Conservation (phyloP, 495 filamentous ascomycete genomes). For the Friedmanniomyces simplex region DNA sequence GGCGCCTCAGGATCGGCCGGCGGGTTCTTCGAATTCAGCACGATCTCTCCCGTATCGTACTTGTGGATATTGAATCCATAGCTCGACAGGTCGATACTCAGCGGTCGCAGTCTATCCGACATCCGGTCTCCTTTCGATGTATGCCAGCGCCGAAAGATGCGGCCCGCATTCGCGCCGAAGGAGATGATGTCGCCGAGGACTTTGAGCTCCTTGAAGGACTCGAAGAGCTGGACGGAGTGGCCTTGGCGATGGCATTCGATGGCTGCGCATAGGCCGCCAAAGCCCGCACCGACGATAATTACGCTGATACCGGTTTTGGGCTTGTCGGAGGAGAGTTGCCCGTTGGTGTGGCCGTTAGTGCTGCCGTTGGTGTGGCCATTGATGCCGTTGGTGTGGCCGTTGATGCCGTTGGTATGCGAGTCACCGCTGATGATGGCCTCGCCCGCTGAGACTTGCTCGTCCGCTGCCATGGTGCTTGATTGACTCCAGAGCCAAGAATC, state of each 20-base stretch:
- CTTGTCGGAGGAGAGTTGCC: not conserved
- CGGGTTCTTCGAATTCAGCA: conserved; percentile 44
- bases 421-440: conserved; percentile 7
- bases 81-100: conserved; percentile 41
- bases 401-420: too few relatives aligned
- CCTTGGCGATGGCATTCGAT: conserved; percentile 57
- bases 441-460: not conserved
- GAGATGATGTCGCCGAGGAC: conserved; percentile 54
- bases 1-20: conserved; percentile 40
- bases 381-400: conserved; percentile 37
- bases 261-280: conserved; percentile 52
- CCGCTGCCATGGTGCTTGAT: not conserved
- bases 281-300: conserved; percentile 37
- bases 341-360: conserved; percentile 57
- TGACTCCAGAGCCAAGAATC: not conserved
- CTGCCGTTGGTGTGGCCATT: conserved; percentile 61
- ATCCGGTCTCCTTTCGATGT: conserved; percentile 32
- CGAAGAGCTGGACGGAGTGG: conserved; percentile 48
- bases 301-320: conserved; percentile 26
- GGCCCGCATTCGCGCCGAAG: conserved; percentile 46
- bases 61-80: conserved; percentile 54
- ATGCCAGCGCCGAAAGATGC: conserved; percentile 32
- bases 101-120: conserved; percentile 36
- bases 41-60: conserved; percentile 47
- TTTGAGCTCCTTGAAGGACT: conserved; percentile 50